phyloP scores from a whole-genome alignment of 495 filamentous ascomycete species.

The Hyaloscypha hepaticicola region DNA sequence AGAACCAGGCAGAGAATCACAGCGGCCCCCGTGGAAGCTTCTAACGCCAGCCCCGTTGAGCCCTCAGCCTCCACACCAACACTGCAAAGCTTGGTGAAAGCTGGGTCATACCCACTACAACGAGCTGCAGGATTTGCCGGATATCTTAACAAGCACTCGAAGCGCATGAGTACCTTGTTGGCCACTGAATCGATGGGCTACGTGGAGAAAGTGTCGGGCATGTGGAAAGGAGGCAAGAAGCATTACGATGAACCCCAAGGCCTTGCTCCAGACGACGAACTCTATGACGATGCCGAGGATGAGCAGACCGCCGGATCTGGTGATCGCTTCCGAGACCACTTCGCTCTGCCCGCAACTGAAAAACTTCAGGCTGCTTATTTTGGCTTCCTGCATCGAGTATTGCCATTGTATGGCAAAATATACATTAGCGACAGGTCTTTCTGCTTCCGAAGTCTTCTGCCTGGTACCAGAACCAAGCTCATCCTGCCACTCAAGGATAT shows the following conservation, averaged over 20 bases:
- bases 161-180: conserved; percentile 79
- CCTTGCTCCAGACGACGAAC: conserved; percentile 57
- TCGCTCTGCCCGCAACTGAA: conserved; percentile 81
- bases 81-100: conserved; percentile 69
- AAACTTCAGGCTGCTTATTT: conserved; percentile 90
- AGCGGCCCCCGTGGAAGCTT: conserved; percentile 39
- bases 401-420: conserved; percentile 95
- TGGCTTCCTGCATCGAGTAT: conserved; percentile 79
- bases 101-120: conserved; percentile 79
- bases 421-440: conserved; percentile 90
- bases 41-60: conserved; percentile 33
- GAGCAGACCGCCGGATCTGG: conserved; percentile 60
- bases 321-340: conserved; percentile 84
- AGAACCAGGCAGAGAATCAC: conserved; percentile 32
- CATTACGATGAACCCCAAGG: conserved; percentile 82
- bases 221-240: conserved; percentile 89
- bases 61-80: conserved; percentile 49
- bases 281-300: conserved; percentile 59
- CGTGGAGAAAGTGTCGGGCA: conserved; percentile 93
- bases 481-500: conserved; percentile 90
- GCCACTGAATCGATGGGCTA: conserved; percentile 97
- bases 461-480: conserved; percentile 89
- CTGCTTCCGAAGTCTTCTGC: conserved; percentile 90
- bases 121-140: conserved; percentile 82
- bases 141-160: conserved; percentile 70